A percentile compares a stretch with the other conserved stretches of the same genome.
Evolutionary conservation across 495 filamentous ascomycete genomes (phyloP).

Genomic region (Podospora appendiculata): DNA sequence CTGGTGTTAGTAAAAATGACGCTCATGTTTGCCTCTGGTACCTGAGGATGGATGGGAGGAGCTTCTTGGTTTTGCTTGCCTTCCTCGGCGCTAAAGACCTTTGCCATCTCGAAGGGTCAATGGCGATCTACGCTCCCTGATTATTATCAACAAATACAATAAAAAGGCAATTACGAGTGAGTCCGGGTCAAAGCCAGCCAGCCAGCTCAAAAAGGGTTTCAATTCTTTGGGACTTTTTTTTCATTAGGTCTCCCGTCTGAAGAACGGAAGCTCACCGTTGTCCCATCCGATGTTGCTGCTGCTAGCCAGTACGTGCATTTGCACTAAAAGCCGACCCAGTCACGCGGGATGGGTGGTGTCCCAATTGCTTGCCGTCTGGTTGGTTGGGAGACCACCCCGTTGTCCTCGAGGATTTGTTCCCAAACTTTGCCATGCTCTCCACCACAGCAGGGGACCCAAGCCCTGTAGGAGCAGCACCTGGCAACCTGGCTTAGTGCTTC

Average conservation of each 20-base stretch:
- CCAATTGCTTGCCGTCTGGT: not conserved
- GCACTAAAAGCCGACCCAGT: not conserved
- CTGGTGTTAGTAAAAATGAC: not conserved
- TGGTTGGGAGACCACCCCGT: not conserved
- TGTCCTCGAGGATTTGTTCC: not conserved
- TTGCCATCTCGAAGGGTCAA: conserved; percentile 10
- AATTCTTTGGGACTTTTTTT: too few species aligned
- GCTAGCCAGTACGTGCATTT: not conserved
- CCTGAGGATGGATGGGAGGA: not conserved
- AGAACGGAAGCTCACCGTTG: too few species aligned
- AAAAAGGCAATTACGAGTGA: too few species aligned
- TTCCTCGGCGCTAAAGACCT: conserved; percentile 30
- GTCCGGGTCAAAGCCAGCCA: too few species aligned
- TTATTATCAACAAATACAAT: too few species aligned
- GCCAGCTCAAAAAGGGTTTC: too few species aligned
- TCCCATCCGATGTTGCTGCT: too few species aligned
- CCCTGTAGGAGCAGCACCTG: too few species aligned
- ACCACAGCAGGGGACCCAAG: too few species aligned
- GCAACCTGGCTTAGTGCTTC: too few species aligned
- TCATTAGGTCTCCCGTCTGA: too few species aligned
- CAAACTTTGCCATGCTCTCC: not conserved
- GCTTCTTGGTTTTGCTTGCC: conserved; percentile 10
- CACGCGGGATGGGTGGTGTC: not conserved
- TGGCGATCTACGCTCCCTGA: too few species aligned
- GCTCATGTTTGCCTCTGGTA: not conserved